Base-by-base conservation (phyloP, 2,329 filamentous ascomycete species). In the Claviceps digitariae region DNA sequence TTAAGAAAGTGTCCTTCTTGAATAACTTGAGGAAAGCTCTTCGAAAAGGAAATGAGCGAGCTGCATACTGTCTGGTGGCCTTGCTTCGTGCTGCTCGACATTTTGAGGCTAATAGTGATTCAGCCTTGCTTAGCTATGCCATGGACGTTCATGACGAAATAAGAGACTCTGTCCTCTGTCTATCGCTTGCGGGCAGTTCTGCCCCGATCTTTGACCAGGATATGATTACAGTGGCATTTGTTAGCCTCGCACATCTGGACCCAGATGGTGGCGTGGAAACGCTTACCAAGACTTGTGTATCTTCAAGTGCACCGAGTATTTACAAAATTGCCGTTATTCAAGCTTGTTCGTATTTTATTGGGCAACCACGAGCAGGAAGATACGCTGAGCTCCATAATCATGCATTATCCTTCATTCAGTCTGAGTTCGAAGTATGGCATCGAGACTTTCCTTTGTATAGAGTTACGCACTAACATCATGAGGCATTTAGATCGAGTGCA, bases 121-220 rank as follows among this genome's bases (percentile, higher is more conserved):
- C 79, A 12, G 78, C 78, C 2, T 70, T 84, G 54, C 72, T 84
- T 55, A 84, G 81, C 63, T 86, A 83, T 63, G 82, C 82, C 41
- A 72, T 85, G 66, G 83, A 86, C 63, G 78, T 86, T 9, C 82
- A 86, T 60, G 81, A 84, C 60, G 83, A 86, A 63, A 75, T 86
- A 48, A 74, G 76, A 48, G 82, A 84, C 60, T 79, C 81, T 48
- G 76, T 85, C 4, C 85, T 86, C 60, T 75, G 77, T 53, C 75
- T 74, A 36, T 69, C 74, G 47, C 65, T 72, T 2, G 66, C 72
- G 1, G 69, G 70, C 12, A 63, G 70, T 41, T 76, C 82, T 27
- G 66, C 69, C n/a, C 64, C 69, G 25, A 65, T 72, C 31, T 80
- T 84, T 58, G 81, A 84, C 54, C 77, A 80, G 62, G 76, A 83